Evolutionary conservation across 1,284 basidiomycete species (phyloP).

Genomic region (Trichosporon coremiiforme): DNA sequence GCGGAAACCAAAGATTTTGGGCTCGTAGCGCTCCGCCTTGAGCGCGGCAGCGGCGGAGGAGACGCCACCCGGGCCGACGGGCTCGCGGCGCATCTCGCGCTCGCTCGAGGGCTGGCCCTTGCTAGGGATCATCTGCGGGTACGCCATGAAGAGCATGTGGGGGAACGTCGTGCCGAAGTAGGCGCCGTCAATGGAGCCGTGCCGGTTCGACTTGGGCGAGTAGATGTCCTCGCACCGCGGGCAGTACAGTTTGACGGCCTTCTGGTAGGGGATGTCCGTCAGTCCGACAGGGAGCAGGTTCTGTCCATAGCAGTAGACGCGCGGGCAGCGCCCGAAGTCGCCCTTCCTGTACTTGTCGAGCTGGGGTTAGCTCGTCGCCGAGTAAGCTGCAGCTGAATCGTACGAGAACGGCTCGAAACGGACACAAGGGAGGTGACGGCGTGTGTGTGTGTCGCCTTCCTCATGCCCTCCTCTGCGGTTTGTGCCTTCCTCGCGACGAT

Average conservation of each 20-base stretch:
- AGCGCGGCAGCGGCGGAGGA: slow-evolving; percentile 76
- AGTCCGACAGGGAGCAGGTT: slow-evolving; percentile 92
- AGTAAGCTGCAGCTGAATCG: background rate
- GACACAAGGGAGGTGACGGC: background rate
- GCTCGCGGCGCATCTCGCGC: slow-evolving; percentile 54
- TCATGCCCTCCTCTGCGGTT: background rate
- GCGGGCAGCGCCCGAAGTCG: slow-evolving; percentile 93
- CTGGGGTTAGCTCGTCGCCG: slow-evolving; percentile 57
- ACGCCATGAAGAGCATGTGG: slow-evolving; percentile 91
- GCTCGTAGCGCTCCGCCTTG: slow-evolving; percentile 85
- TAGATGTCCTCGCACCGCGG: slow-evolving; percentile 96
- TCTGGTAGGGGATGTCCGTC: slow-evolving; percentile 90
- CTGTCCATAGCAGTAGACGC: slow-evolving; percentile 87
- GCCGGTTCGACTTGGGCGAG: slow-evolving; percentile 88
- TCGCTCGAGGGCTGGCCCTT: slow-evolving; percentile 64
- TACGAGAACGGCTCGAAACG: background rate
- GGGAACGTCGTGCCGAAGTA: slow-evolving; percentile 97
- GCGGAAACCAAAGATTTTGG: slow-evolving; percentile 92
- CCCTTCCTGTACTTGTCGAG: slow-evolving; percentile 95
- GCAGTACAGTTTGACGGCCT: slow-evolving; percentile 95
- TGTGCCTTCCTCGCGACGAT: background rate
- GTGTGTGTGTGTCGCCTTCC: background rate
- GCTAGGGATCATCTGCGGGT: slow-evolving; percentile 82
- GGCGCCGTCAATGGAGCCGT: slow-evolving; percentile 92
- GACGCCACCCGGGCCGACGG: slow-evolving; percentile 44